These are phyloP conservation scores for Plasmodium blacklocki DNA, from an alignment of 169 alveolate genomes.

Conservation along the genomic window DNA sequence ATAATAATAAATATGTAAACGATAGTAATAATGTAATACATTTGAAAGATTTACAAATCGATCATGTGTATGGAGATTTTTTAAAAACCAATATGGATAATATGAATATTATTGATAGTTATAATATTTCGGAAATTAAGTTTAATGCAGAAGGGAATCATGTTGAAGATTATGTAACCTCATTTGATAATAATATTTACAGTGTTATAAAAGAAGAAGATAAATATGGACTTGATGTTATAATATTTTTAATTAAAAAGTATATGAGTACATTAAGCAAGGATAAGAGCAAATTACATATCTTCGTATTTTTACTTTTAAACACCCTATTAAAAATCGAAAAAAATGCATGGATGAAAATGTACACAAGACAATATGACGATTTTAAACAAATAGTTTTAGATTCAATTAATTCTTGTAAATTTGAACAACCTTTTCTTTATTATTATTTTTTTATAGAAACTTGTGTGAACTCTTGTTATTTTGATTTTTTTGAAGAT, in stretches of 20 bases:
- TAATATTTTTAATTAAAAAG: conserved; percentile 42
- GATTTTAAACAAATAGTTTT: conserved; percentile 41
- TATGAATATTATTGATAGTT: no score
- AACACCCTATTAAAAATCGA: conserved; percentile 48
- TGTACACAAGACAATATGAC: conserved; percentile 13
- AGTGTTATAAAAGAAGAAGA: conserved; percentile 40
- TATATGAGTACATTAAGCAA: conserved; percentile 34
- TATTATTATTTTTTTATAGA: conserved; percentile 41
- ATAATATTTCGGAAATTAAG: no score
- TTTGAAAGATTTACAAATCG: no score
- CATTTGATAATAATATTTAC: neutral
- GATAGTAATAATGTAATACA: no score
- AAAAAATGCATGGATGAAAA: conserved; percentile 47
- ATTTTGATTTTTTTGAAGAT: conserved; percentile 21
- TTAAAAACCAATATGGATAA: no score
- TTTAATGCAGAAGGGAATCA: no score
- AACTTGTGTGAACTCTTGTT: conserved; percentile 14
- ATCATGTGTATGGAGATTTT: no score
- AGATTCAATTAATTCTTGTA: conserved; percentile 18
- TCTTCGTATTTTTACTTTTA: conserved; percentile 42
- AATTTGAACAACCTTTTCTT: conserved; percentile 47
- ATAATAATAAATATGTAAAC: no score
- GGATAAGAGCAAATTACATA: conserved; percentile 28
- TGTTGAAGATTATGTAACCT: no score
- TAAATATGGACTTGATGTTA: conserved; percentile 46